phyloP scores from a whole-genome alignment of 1,284 basidiomycete species.

The Cryptococcus floricola region DNA sequence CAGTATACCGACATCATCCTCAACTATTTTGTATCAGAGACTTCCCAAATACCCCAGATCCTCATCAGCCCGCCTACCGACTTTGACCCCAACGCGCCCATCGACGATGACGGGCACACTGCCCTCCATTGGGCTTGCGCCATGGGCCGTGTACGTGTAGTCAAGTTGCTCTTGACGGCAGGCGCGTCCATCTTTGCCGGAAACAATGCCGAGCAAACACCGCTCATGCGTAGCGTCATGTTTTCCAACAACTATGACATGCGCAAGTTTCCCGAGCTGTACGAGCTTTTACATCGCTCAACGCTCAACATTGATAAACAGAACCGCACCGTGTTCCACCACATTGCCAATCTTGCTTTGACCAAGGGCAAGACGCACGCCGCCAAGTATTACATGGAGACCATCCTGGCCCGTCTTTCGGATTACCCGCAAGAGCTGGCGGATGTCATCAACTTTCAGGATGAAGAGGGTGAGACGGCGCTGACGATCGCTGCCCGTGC shows the following conservation, averaged over 20 bases:
- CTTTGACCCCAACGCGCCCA: constrained; percentile 93
- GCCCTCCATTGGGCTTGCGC: constrained; percentile 98
- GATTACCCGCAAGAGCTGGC: constrained; percentile 96
- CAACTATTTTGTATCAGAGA: constrained; percentile 99
- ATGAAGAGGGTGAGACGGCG: constrained; percentile 97
- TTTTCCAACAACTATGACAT: constrained; percentile 99
- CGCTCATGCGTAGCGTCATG: constrained; percentile 98
- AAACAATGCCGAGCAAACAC: constrained; percentile 94
- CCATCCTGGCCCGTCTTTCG: constrained; percentile 79
- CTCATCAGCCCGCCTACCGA: constrained; percentile 85
- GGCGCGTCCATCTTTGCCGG: constrained; percentile 97
- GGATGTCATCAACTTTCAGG: constrained; percentile 99
- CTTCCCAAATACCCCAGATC: constrained; percentile 83
- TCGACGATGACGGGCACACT: constrained; percentile 98
- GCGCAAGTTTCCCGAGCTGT: constrained; percentile 96
- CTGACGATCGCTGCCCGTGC: constrained; percentile 95
- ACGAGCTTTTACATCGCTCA: constrained; percentile 92
- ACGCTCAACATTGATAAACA: constrained; percentile 98
- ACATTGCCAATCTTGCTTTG: constrained; percentile 97
- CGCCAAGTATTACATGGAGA: constrained; percentile 98
- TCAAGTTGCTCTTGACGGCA: constrained; percentile 88
- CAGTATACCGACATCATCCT: constrained; percentile 91
- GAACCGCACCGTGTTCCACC: constrained; percentile 98
- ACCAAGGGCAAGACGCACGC: constrained; percentile 97
- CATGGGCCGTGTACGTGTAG: constrained; percentile 95